Base-by-base conservation (phyloP, 768 basidiomycete genomes). In the Tulasnella sp. region DNA sequence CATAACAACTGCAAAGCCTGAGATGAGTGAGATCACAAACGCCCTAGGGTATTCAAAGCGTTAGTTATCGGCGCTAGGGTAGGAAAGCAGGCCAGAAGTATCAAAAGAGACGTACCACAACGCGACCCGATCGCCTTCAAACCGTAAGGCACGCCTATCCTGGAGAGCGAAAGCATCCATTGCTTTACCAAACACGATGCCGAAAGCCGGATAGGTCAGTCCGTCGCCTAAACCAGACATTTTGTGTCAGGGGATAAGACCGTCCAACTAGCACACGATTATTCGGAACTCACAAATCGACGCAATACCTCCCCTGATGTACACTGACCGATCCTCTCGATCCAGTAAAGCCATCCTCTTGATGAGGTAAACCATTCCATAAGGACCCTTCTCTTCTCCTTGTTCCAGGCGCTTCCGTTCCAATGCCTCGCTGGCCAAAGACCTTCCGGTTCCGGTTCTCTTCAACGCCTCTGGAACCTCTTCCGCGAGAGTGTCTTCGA, bases 21-120 rank as follows among this genome's bases (percentile, higher is more conserved):
- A 89, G 42, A 91, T 79, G 80, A 96, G 88, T 35, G 92, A 89
- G 80, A 95, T 92, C 81, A 95, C 81, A 86, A 95, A 95, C 84
- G 93, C 89, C 87, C 90, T 91, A 79, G 32, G 32, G 61, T 26
- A 23, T 67, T 29, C 11, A 35, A 61, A 29, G 78, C 79, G 78
- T 5, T 80, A 80, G 73, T 81, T 79, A 0, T 78, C 73, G 42
- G 51, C n/a, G 26, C 4, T n/a, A n/a, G n/a, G n/a, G n/a, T n/a
- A n/a, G n/a, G n/a, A n/a, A n/a, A 20, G 4, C 57, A 1, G 61
- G 26, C 26, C n/a, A n/a, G 26, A 13, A 35, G 32, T 16, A 35
- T 5, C 9, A 16, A 18, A 18, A 35, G 16, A 15, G 61, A 67
- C 78, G 69, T 35, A 79, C 16, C 78, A 83, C 84, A 82, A 79